Percentiles rank a stretch among this genome's conserved stretches.
These are phyloP conservation scores for Scolecobasidium constrictum DNA, from an alignment of 2,329 filamentous ascomycete species.

Conservation along the genomic window DNA sequence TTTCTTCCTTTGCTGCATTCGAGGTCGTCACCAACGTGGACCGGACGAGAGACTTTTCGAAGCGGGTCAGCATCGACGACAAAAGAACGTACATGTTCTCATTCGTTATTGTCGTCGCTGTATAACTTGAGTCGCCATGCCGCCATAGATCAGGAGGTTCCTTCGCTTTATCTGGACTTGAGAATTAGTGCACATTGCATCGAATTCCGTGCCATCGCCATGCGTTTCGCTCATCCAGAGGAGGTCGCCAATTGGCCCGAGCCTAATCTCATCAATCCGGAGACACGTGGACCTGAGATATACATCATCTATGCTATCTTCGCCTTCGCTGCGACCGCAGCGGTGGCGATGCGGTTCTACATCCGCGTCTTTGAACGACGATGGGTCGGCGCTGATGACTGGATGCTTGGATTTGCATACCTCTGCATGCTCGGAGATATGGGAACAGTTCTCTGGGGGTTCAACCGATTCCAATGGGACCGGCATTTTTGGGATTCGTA, in stretches of 20 bases:
- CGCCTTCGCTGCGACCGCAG: background rate
- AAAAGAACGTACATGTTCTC: no score
- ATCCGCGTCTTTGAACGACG: constrained; percentile 1
- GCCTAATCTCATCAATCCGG: constrained; percentile 3
- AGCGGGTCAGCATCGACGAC: no score
- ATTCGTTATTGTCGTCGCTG: no score
- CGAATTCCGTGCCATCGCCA: no score
- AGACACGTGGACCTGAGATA: background rate
- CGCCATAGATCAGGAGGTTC: no score
- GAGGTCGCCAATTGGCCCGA: constrained; percentile 1
- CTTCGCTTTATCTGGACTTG: no score
- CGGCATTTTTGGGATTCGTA: constrained; percentile 10
- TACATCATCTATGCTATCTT: constrained; percentile 4
- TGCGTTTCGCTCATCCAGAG: constrained; percentile 6
- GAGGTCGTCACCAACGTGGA: no score
- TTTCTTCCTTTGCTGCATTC: no score
- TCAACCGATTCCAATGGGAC: constrained; percentile 6
- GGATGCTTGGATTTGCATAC: background rate
- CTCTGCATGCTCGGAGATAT: background rate
- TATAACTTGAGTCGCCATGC: no score
- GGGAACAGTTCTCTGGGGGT: constrained; percentile 2
- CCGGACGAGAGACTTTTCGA: no score
- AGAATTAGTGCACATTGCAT: no score
- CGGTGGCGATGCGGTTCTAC: background rate
- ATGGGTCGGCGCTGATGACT: constrained; percentile 9